Evolutionary conservation across 345 rosid genomes (phyloP).

Genomic region (Lepidium sativum): DNA sequence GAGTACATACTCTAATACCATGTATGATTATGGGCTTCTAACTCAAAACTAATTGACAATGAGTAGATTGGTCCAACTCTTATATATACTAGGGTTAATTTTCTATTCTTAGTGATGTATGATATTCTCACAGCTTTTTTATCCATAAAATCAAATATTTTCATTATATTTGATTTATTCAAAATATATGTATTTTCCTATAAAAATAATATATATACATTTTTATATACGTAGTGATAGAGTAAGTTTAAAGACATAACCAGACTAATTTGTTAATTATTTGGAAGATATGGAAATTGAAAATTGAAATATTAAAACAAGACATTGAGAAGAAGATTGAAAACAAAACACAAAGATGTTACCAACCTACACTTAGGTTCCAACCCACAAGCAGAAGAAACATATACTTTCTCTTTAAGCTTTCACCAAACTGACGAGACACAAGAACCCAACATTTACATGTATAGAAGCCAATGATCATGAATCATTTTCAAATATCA

Average conservation of each 20-base stretch:
- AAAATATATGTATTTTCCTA: too few species aligned
- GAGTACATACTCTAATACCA: too few species aligned
- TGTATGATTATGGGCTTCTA: too few species aligned
- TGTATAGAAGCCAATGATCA: conserved; percentile 26
- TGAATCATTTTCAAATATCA: conserved; percentile 20
- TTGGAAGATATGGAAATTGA: background rate
- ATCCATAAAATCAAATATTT: too few species aligned
- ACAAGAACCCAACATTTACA: conserved; percentile 25
- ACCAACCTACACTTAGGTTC: conserved; percentile 22
- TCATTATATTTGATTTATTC: too few species aligned
- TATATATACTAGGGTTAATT: too few species aligned
- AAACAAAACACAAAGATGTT: background rate
- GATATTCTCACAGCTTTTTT: too few species aligned
- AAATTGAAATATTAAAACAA: background rate
- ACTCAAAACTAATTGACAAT: too few species aligned
- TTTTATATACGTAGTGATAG: background rate
- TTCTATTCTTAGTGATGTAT: too few species aligned
- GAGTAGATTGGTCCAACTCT: too few species aligned
- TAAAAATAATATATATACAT: background rate
- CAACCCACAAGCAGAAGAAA: conserved; percentile 23
- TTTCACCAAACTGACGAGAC: conserved; percentile 27
- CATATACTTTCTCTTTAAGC: conserved; percentile 27
- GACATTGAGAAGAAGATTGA: background rate
- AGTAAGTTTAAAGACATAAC: background rate
- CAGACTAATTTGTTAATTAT: background rate